phyloP scores from a whole-genome alignment of 441 rosid species.

The Corymbia calophylla region DNA sequence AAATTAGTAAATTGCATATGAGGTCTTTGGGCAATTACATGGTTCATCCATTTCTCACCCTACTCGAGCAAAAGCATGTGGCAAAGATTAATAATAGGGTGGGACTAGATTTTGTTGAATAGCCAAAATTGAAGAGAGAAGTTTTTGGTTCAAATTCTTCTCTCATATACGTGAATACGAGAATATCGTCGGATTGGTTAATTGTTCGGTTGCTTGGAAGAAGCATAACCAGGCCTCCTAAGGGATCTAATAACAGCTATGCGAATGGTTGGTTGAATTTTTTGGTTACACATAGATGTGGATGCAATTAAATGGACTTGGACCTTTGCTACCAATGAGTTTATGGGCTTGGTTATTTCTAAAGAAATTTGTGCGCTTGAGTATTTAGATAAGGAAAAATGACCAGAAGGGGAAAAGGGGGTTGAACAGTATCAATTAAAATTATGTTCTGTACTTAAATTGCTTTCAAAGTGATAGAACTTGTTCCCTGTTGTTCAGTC shows the following conservation, averaged over 20 bases:
- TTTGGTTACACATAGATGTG: neutral
- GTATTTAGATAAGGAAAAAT: neutral
- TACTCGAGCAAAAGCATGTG: neutral
- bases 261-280: neutral
- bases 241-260: neutral
- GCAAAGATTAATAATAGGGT: neutral
- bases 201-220: neutral
- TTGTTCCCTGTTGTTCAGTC: neutral
- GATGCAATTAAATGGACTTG: neutral
- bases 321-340: neutral
- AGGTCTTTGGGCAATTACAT: neutral
- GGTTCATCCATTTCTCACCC: neutral
- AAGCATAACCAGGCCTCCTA: neutral
- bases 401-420: neutral
- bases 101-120: neutral
- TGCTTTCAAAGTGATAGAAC: neutral
- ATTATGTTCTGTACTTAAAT: neutral
- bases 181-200: neutral
- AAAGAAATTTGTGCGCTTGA: neutral
- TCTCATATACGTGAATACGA: accelerated
- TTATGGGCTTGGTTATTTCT: neutral
- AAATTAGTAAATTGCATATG: neutral
- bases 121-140: neutral
- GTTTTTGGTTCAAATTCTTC: neutral
- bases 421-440: neutral